phyloP scores from a whole-genome alignment of 2,329 filamentous ascomycete species.

The Fusarium secorum region DNA sequence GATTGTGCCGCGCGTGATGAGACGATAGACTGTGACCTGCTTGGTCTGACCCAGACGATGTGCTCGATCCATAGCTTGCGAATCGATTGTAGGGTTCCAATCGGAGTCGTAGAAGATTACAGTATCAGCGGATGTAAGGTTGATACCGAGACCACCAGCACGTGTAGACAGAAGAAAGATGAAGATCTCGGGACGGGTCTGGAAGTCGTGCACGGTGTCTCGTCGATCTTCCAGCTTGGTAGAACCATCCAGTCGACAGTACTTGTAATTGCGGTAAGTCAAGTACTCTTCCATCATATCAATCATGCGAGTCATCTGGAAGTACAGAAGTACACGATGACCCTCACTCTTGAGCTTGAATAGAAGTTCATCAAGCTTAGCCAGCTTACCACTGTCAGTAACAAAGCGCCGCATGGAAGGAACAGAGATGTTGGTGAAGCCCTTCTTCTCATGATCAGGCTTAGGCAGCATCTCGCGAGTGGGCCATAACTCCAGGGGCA shows the following conservation, averaged over 20 bases:
- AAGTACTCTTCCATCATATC: conserved; percentile 99
- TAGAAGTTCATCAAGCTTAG: conserved; percentile 85
- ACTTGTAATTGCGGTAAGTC: conserved; percentile 99
- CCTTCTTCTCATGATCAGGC: conserved; percentile 81
- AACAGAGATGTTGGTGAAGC: conserved; percentile 89
- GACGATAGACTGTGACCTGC: conserved; percentile 96
- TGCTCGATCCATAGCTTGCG: conserved; percentile 97
- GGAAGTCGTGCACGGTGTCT: conserved; percentile 96
- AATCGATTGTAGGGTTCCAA: conserved; percentile 99
- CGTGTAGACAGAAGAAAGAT: conserved; percentile 96
- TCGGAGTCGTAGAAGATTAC: conserved; percentile 99
- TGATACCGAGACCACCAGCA: conserved; percentile 97
- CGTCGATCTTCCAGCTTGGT: conserved; percentile 97
- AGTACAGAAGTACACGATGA: conserved; percentile 95
- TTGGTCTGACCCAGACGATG: conserved; percentile 96
- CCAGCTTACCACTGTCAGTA: conserved; percentile 95
- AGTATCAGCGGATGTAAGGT: conserved; percentile 93
- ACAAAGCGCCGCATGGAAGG: conserved; percentile 98
- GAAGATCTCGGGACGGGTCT: conserved; percentile 92
- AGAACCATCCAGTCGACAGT: conserved; percentile 93
- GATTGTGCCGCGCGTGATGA: conserved; percentile 96
- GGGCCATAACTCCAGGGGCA: conserved; percentile 72
- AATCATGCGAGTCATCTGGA: conserved; percentile 99
- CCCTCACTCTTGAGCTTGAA: conserved; percentile 89
- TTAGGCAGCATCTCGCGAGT: conserved; percentile 72